A percentile compares a stretch with the other conserved stretches of the same genome.
Conservation (phyloP, 1,284 basidiomycete species). For the Cutaneotrichosporon sp. region DNA sequence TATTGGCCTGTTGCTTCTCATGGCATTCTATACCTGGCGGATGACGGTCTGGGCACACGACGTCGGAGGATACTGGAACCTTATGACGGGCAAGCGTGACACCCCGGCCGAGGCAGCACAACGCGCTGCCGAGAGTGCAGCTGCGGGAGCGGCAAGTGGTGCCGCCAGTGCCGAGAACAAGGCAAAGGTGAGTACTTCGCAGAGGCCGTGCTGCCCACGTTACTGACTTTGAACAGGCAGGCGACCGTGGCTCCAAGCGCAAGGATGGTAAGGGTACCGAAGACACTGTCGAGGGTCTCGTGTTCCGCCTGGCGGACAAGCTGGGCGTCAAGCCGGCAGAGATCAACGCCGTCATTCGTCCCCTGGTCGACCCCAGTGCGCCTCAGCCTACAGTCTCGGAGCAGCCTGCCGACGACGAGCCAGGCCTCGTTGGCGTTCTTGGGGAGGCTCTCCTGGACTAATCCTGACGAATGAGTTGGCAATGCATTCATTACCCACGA, state of each 20-base stretch:
- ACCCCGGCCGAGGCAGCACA: constrained; percentile 18
- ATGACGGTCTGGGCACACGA: constrained; percentile 44
- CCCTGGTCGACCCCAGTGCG: constrained; percentile 44
- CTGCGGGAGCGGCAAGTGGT: background rate
- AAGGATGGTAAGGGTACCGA: background rate
- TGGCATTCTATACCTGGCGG: constrained; percentile 45
- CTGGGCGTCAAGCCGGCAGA: constrained; percentile 46
- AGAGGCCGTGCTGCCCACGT: too few species aligned
- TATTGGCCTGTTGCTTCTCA: constrained; percentile 31
- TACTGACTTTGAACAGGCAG: too few species aligned
- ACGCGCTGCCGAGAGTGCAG: background rate
- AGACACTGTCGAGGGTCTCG: constrained; percentile 39
- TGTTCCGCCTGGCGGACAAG: constrained; percentile 39
- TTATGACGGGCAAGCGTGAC: constrained; percentile 37
- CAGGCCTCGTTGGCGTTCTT: constrained; percentile 35
- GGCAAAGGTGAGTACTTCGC: background rate
- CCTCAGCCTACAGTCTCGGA: constrained; percentile 30
- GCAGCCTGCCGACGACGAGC: constrained; percentile 19
- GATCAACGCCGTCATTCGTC: constrained; percentile 42
- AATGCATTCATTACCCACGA: too few species aligned
- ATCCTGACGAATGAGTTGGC: background rate
- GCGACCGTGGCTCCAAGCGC: too few species aligned
- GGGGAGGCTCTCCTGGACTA: constrained; percentile 47
- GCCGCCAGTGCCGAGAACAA: background rate
- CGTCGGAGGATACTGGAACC: constrained; percentile 47